Evolutionary conservation across 352 stramenopile genomes (phyloP), one percentile per base, ranked within the genome.

Genomic region (Phytophthora pinifolia): DNA sequence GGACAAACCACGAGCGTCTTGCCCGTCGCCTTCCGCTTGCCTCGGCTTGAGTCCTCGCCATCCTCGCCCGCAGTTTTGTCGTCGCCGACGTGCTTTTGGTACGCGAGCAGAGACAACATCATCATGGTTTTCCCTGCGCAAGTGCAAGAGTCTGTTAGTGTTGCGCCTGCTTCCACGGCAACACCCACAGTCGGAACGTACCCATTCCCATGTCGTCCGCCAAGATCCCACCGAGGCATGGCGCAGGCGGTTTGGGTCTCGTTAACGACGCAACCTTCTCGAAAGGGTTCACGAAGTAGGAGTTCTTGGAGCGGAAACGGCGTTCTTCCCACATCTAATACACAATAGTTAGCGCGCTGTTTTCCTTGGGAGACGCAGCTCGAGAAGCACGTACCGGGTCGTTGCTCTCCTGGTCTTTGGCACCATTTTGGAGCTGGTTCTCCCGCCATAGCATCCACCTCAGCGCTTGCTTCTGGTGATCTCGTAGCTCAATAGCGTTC

Each of bases 151-250:
- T 18, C 1, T 32, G 32, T 64, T 38, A 57, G 44, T 39, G 0
- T 13, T 31, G 22, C 29, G 18, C 9, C 25, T 6, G 7, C 39
- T 34, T 35, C 9, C 34, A 29, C 4, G 17, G 22, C 34, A 29
- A 29, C 25, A 29, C 25, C n/a, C 18, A 27, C n/a, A 29, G 17
- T 15, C 10, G 25, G n/a, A n/a, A 62, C 63, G 54, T 79, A 74
- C 88, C 89, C 76, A 97, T 90, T 43, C 89, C 89, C 88, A 96
- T 96, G 45, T 96, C 89, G 33, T 97, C 89, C 2, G 86, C 87
- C 14, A 97, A 62, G 53, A 97, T 96, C 15, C 89, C 89, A 20
- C 88, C 88, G 8, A 76, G 62, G 48, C 79, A 92, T 9, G 76
- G 86, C 13, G 51, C 57, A 27, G 80, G 82, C 42, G 71, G 76